phyloP scores from a whole-genome alignment of 306 rosid genomes.

The Pueraria montana region DNA sequence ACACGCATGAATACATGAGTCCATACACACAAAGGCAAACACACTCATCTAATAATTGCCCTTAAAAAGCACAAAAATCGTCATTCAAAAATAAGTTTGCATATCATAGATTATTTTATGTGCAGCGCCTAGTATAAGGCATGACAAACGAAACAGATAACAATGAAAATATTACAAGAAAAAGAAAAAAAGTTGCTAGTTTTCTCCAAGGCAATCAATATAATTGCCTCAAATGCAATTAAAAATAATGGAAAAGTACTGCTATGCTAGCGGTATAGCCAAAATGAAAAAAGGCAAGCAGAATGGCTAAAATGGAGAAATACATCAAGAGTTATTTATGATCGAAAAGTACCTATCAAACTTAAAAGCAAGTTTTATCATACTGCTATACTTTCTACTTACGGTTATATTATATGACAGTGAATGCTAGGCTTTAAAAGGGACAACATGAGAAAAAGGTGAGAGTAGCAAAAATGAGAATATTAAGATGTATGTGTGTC shows the following conservation, averaged over 20 bases:
- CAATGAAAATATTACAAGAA: background rate
- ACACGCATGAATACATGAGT: background rate
- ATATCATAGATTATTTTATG: slow-evolving; percentile 12
- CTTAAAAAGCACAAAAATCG: background rate
- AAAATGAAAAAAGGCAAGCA: too few relatives aligned
- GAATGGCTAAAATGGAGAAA: too few relatives aligned
- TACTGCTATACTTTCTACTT: too few relatives aligned
- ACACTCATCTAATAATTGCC: background rate
- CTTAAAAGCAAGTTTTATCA: too few relatives aligned
- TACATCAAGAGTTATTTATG: too few relatives aligned
- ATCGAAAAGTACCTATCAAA: too few relatives aligned
- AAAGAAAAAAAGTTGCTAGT: background rate
- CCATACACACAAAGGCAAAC: background rate
- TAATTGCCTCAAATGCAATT: background rate
- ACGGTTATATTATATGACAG: too few relatives aligned
- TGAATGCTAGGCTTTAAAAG: background rate
- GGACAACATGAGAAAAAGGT: background rate
- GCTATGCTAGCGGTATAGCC: too few relatives aligned
- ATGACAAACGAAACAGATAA: background rate
- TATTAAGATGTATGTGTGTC: background rate
- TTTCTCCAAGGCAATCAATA: background rate
- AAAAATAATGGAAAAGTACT: background rate
- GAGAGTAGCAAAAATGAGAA: background rate
- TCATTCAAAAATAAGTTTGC: background rate
- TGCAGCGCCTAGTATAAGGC: background rate